Conservation (phyloP, 1,284 basidiomycete genomes). For the Melampsora abietis-canadensis region DNA sequence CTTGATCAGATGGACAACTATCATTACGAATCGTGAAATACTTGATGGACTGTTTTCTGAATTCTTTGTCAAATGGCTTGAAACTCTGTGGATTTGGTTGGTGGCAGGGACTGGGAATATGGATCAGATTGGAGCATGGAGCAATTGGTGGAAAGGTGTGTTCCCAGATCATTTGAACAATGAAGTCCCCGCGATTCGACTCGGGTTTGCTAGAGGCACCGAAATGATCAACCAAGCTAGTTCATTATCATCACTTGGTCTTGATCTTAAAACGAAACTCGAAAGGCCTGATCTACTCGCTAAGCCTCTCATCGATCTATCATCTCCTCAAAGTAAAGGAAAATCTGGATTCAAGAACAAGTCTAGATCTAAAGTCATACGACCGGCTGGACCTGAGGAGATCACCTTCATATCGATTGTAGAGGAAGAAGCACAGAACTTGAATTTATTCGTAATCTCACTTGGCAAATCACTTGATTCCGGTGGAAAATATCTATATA, state of each 20-base stretch:
- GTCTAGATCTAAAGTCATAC: slow-evolving; percentile 4
- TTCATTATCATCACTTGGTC: slow-evolving; percentile 27
- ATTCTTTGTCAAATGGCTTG: slow-evolving; percentile 95
- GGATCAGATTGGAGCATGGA: slow-evolving; percentile 86
- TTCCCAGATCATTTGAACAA: slow-evolving; percentile 22
- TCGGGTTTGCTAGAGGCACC: slow-evolving; percentile 23
- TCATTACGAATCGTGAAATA: slow-evolving; percentile 56
- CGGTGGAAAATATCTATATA: slow-evolving; percentile 27
- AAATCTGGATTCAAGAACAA: slow-evolving; percentile 1
- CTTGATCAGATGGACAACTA: slow-evolving; percentile 22
- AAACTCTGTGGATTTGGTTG: slow-evolving; percentile 86
- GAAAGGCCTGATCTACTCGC: slow-evolving; percentile 16
- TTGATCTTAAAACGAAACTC: slow-evolving; percentile 15
- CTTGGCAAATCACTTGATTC: slow-evolving; percentile 40
- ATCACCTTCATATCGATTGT: slow-evolving; percentile 39
- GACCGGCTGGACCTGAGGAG: slow-evolving; percentile 9
- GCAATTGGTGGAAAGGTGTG: slow-evolving; percentile 32
- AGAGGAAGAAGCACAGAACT: slow-evolving; percentile 26
- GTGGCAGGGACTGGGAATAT: slow-evolving; percentile 74
- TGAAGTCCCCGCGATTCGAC: slow-evolving; percentile 4
- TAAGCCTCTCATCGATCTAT: background rate
- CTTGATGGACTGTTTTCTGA: slow-evolving; percentile 75
- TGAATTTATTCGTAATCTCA: slow-evolving; percentile 36
- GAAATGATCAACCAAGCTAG: slow-evolving; percentile 41
- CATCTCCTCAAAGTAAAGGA: background rate